Evolutionary conservation across 345 rosid species (phyloP).

Genomic region (Erysimum cheiranthoides): DNA sequence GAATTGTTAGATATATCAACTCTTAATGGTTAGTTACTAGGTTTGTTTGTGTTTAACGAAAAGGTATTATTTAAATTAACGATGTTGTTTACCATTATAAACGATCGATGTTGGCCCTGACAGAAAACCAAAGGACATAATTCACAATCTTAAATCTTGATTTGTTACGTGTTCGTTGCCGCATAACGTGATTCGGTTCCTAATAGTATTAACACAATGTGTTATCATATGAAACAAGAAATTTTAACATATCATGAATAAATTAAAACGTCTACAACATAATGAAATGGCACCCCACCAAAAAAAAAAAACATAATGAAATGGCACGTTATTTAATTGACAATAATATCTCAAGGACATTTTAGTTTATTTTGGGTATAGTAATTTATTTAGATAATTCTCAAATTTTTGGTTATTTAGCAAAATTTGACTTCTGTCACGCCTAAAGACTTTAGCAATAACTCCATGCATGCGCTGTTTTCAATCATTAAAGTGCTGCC

Average conservation of each 20-base stretch:
- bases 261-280: neutral
- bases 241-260: neutral
- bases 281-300: no score
- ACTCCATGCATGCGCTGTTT: neutral
- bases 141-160: conserved; percentile 19
- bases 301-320: no score
- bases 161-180: conserved; percentile 6
- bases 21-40: conserved; percentile 11
- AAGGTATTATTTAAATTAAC: conserved; percentile 23
- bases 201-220: neutral
- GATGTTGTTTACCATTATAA: conserved; percentile 26
- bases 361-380: no score
- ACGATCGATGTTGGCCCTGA: conserved; percentile 9
- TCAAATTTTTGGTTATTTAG: no score
- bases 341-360: no score
- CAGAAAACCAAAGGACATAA: conserved; percentile 26
- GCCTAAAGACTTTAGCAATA: neutral
- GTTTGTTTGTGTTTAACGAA: conserved; percentile 33
- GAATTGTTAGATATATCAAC: conserved; percentile 11
- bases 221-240: neutral
- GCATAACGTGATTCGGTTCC: neutral
- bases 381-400: no score
- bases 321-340: no score
- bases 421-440: neutral
- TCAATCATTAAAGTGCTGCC: neutral